These are phyloP conservation scores for Aphanomyces astaci DNA, from an alignment of 352 stramenopile genomes.

Conservation along the genomic window DNA sequence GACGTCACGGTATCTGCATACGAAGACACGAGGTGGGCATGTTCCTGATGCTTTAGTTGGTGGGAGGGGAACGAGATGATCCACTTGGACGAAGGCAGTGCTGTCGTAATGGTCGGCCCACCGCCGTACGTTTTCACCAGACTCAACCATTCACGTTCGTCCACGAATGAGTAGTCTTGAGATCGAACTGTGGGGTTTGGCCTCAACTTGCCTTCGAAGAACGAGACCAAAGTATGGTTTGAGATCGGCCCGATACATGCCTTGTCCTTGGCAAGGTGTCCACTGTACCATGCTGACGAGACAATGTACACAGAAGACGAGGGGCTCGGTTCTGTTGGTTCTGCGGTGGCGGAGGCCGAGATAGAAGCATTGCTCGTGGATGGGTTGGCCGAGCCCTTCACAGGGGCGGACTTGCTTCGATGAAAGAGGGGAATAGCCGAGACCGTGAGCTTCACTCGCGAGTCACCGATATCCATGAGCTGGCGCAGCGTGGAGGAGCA, in stretches of 20 bases:
- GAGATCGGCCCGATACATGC: neutral
- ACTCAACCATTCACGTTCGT: neutral
- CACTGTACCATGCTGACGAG: neutral
- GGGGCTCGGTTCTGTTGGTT: neutral
- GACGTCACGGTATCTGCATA: neutral
- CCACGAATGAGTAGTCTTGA: neutral
- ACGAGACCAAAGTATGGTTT: conserved; percentile 16
- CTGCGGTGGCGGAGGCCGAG: neutral
- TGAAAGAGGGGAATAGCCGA: neutral
- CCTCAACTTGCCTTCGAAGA: conserved; percentile 12
- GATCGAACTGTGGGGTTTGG: neutral
- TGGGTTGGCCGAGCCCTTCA: neutral
- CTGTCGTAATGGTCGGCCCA: conserved; percentile 3
- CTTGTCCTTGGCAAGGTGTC: neutral
- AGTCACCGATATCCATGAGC: conserved; percentile 4
- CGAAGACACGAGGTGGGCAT: neutral
- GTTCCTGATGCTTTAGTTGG: neutral
- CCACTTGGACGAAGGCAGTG: neutral
- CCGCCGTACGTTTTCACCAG: conserved; percentile 7
- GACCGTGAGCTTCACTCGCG: conserved; percentile 12
- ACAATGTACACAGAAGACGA: conserved; percentile 1
- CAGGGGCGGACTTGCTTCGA: neutral
- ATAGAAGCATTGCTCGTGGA: neutral
- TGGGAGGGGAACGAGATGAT: neutral
- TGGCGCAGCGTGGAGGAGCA: neutral